Percentiles rank a stretch among this genome's conserved stretches.
These are phyloP conservation scores for Phytophthora quininea DNA, from an alignment of 352 stramenopile species.

Conservation along the genomic window DNA sequence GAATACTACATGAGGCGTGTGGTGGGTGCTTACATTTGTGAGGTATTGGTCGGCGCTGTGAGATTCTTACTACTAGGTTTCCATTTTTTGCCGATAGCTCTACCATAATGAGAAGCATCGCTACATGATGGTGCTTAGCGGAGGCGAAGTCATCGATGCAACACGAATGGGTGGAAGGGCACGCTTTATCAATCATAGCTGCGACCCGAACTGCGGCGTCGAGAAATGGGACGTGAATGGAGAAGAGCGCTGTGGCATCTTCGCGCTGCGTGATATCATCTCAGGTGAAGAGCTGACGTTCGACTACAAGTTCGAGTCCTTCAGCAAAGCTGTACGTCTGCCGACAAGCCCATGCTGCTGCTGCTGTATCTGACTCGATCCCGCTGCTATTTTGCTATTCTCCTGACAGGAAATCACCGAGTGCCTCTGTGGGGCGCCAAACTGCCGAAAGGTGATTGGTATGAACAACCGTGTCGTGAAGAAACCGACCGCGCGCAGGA, in stretches of 20 bases:
- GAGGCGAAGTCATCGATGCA: constrained; percentile 88
- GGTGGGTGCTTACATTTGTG: constrained; percentile 34
- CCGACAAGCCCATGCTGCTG: too few relatives aligned
- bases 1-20: constrained; percentile 82
- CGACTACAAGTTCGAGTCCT: constrained; percentile 91
- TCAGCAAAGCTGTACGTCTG: constrained; percentile 33
- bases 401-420: constrained; percentile 71
- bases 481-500: constrained; percentile 29
- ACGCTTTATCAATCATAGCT: constrained; percentile 97
- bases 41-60: background rate
- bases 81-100: constrained; percentile 32
- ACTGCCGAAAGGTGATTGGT: constrained; percentile 78
- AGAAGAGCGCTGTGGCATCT: constrained; percentile 96
- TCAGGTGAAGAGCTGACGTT: constrained; percentile 93
- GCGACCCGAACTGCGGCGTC: constrained; percentile 93
- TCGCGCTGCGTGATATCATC: constrained; percentile 89
- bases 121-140: constrained; percentile 88
- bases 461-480: constrained; percentile 64
- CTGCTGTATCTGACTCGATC: too few relatives aligned
- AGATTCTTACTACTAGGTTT: background rate
- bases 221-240: constrained; percentile 94
- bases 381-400: background rate
- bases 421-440: constrained; percentile 63
- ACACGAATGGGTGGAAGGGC: constrained; percentile 91
- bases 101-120: constrained; percentile 87